Base-by-base conservation (phyloP, 2,329 filamentous ascomycete species). In the Aspergillus awamori region DNA sequence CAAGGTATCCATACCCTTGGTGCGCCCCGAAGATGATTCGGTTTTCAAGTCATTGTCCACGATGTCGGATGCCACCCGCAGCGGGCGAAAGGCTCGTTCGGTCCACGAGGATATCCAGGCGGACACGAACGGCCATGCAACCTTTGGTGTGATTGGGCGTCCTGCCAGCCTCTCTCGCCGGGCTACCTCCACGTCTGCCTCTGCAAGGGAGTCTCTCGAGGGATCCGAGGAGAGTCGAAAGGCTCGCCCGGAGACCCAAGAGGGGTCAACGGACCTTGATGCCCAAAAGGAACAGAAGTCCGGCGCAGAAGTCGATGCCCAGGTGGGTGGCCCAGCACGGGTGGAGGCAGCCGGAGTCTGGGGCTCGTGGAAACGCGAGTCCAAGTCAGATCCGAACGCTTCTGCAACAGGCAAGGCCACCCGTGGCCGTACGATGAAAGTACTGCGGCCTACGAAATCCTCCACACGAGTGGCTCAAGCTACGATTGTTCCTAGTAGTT, bases 1-100 rank as follows among this genome's bases (percentile, higher is more conserved):
- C 74, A 95, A 94, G 71, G 82, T 98, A 11, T 93, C 91, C 15
- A 89, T 99, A 36, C 95, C 95, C 2, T 90, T 99, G 67, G 93
- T 97, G 43, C 87, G 95, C 28, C 95, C 95, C 0, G 95, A 98
- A 75, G 89, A 96, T 69, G 92, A 97, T 59, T 83, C 81, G 3
- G 79, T 87, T 0, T 98, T 96, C 80, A 95, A 90, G 69, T 86
- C 88, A 67, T 83, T 98, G 53, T 87, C 82, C 69, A 93, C 90
- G 1, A 82, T 83, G 45, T 69, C 78, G 2, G 65, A 72, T 52
- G 53, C 51, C 15, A 33, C 65, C 8, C 63, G 61, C 20, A 39
- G 59, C 49, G 60, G 56, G 13, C 59, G 47, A 33, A 45, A 45
- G 22, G 58, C 60, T 7, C 62, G 45, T 15, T 30, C 55, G 24